Conservation (phyloP, 192 early-diverging fungal species). For the Backusella parvicylindrica region DNA sequence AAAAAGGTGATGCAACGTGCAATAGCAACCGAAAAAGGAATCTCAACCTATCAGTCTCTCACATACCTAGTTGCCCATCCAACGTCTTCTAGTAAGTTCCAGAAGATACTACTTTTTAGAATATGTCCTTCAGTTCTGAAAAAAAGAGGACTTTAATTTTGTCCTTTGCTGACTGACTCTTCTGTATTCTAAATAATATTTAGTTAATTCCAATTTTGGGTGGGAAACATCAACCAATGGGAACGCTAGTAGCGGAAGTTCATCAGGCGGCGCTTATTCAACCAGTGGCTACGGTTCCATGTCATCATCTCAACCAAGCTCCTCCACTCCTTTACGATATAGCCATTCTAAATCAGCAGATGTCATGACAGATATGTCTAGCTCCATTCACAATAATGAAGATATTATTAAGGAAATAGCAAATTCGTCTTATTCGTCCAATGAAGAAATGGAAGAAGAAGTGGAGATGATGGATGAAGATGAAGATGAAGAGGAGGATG, state of each 20-base stretch:
- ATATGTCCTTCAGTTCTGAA: not conserved
- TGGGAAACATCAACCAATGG: not conserved
- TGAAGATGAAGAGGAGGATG: not conserved
- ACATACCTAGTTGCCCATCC: too few relatives aligned
- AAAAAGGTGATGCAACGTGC: constrained; percentile 29
- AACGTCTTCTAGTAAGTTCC: constrained; percentile 1
- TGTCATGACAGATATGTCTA: not conserved
- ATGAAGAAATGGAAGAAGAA: constrained; percentile 18
- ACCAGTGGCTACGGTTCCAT: constrained; percentile 15
- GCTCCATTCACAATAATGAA: not conserved
- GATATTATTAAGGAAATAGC: not conserved
- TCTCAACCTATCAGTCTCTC: not conserved
- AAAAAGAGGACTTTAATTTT: not conserved
- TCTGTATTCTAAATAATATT: not conserved
- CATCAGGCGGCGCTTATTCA: not conserved
- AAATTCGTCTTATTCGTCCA: constrained; percentile 5
- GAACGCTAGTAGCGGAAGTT: constrained; percentile 7
- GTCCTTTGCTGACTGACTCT: not conserved
- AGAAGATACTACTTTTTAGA: not conserved
- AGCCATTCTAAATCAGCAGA: not conserved
- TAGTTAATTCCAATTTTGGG: not conserved
- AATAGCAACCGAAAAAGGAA: constrained; percentile 19
- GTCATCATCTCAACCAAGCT: not conserved
- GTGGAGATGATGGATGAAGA: not conserved
- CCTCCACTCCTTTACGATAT: not conserved